phyloP scores from a whole-genome alignment of 2,329 filamentous ascomycete genomes.

The Botrytis sinoallii region DNA sequence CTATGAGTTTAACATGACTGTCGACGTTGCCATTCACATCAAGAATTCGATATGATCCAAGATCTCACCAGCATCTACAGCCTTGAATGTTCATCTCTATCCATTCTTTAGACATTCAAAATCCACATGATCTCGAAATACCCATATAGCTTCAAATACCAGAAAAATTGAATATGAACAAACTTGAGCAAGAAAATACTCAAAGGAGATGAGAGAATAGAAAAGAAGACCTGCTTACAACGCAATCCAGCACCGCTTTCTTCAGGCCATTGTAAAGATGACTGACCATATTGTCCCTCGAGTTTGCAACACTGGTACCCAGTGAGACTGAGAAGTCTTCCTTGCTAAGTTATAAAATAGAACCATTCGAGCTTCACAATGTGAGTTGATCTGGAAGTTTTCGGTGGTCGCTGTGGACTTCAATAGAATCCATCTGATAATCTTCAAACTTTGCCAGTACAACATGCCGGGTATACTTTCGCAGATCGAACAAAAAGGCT shows the following conservation, averaged over 20 bases:
- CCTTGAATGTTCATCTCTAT: neutral
- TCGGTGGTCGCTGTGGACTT: neutral
- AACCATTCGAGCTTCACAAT: neutral
- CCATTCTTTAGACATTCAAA: neutral
- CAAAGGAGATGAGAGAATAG: neutral
- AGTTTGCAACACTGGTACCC: slow-evolving; percentile 34
- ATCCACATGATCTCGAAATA: neutral
- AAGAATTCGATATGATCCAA: slow-evolving; percentile 42
- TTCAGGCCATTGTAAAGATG: slow-evolving; percentile 35
- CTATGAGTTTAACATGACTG: slow-evolving; percentile 42
- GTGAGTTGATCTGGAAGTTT: neutral
- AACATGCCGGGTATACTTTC: neutral
- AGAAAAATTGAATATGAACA: neutral
- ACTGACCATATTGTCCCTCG: slow-evolving; percentile 41
- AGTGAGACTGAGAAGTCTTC: neutral
- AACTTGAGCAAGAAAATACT: neutral
- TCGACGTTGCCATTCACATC: slow-evolving; percentile 45
- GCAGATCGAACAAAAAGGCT: neutral
- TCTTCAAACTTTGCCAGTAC: neutral
- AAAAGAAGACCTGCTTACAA: slow-evolving; percentile 27
- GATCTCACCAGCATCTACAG: slow-evolving; percentile 40
- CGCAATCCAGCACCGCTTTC: slow-evolving; percentile 42
- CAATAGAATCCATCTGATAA: neutral
- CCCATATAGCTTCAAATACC: neutral
- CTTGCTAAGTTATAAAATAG: neutral